Evolutionary conservation across 208 protist species (phyloP).

Genomic region (Spongospora subterranea): DNA sequence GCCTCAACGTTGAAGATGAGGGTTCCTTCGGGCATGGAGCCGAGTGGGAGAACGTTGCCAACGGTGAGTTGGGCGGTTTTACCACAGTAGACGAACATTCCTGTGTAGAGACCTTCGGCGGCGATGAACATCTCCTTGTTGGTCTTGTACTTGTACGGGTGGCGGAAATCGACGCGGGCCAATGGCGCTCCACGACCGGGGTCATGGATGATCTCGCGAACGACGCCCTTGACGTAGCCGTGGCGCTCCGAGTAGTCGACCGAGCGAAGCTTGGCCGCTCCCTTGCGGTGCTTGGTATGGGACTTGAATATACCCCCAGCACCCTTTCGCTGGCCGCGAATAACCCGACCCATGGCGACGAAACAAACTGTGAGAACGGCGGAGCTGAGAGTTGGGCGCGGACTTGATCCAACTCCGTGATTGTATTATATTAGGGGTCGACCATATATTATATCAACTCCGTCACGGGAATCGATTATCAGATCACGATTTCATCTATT

Average conservation of each 20-base stretch:
- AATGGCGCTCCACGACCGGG: conserved; percentile 97
- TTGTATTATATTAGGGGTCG: no score
- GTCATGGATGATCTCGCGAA: conserved; percentile 98
- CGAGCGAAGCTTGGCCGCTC: conserved; percentile 90
- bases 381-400: no score
- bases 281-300: conserved; percentile 91
- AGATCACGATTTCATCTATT: no score
- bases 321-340: conserved; percentile 89
- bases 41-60: conserved; percentile 97
- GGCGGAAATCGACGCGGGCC: conserved; percentile 94
- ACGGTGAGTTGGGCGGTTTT: conserved; percentile 86
- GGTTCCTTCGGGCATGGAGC: conserved; percentile 96
- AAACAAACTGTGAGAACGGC: no score
- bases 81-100: conserved; percentile 98
- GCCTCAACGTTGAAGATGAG: conserved; percentile 98
- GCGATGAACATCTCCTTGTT: conserved; percentile 94
- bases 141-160: conserved; percentile 88
- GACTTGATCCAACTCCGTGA: no score
- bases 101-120: conserved; percentile 97
- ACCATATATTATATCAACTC: no score
- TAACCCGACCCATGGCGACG: conserved; percentile 66
- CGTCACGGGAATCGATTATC: no score
- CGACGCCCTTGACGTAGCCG: conserved; percentile 88
- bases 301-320: conserved; percentile 85
- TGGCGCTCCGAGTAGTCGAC: conserved; percentile 96